These are phyloP conservation scores for Earliella scabrosa DNA, from an alignment of 1,284 basidiomycete species.

Conservation along the genomic window DNA sequence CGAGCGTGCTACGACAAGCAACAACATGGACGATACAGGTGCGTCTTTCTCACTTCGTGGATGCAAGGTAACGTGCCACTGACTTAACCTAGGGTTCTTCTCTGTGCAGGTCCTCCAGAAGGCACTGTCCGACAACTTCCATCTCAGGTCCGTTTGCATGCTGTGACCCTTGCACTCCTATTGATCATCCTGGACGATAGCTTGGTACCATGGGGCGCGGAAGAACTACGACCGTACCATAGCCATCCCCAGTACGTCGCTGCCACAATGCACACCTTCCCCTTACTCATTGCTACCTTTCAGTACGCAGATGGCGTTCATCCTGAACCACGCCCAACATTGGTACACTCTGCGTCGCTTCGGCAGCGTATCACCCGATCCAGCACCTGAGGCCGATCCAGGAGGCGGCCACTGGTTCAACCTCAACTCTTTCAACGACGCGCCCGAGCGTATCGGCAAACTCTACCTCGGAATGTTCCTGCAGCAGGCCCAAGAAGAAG, in stretches of 20 bases:
- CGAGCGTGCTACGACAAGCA: conserved; percentile 46
- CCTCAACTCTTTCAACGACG: conserved; percentile 77
- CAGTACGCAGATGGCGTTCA: conserved; percentile 86
- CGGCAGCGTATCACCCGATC: conserved; percentile 51
- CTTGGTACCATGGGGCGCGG: conserved; percentile 84
- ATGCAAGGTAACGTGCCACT: conserved; percentile 14
- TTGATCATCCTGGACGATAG: conserved; percentile 29
- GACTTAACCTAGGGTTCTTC: conserved; percentile 71
- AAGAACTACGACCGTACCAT: conserved; percentile 80
- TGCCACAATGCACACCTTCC: neutral
- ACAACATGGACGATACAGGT: conserved; percentile 92
- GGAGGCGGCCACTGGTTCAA: conserved; percentile 87
- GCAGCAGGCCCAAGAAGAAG: conserved; percentile 85
- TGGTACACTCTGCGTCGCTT: conserved; percentile 92
- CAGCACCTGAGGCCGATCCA: conserved; percentile 42
- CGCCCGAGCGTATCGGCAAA: conserved; percentile 84
- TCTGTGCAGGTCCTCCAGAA: conserved; percentile 83
- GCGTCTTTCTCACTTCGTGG: conserved; percentile 10
- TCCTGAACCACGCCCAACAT: conserved; percentile 86
- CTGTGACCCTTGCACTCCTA: conserved; percentile 1
- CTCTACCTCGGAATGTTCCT: conserved; percentile 87
- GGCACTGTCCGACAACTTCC: conserved; percentile 80
- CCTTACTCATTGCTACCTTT: neutral
- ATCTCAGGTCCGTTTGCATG: conserved; percentile 60
- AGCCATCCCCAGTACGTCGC: conserved; percentile 73